These are phyloP conservation scores for Symbiodinium natans DNA, from an alignment of 73 alveolate genomes.

Conservation along the genomic window DNA sequence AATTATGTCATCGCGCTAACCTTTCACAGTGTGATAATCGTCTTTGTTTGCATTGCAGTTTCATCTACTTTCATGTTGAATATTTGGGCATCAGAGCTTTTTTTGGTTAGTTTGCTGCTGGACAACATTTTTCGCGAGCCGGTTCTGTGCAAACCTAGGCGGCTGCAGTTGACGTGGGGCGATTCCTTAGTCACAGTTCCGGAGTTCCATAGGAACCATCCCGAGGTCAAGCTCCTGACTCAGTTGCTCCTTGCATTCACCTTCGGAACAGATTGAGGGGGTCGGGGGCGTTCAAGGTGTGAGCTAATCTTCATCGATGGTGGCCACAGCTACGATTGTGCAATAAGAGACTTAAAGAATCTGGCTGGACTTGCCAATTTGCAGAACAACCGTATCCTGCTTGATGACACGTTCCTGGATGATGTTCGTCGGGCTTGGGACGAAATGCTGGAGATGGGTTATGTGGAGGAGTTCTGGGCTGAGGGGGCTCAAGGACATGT, in stretches of 20 bases:
- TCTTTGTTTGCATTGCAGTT: no score
- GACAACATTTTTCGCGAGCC: no score
- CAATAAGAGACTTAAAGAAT: conserved; percentile 79
- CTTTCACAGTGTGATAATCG: no score
- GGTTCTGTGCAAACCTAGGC: conserved; percentile 4
- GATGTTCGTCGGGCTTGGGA: conserved; percentile 91
- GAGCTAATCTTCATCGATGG: conserved; percentile 84
- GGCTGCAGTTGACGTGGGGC: conserved; percentile 74
- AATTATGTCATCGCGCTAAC: no score
- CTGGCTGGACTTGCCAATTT: conserved; percentile 71
- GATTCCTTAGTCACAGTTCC: conserved; percentile 81
- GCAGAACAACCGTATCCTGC: conserved; percentile 60
- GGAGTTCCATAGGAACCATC: conserved; percentile 16
- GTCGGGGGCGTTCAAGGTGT: conserved; percentile 15
- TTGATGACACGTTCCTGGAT: conserved; percentile 86
- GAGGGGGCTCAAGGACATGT: not conserved
- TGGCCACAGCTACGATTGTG: conserved; percentile 85
- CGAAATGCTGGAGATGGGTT: conserved; percentile 86
- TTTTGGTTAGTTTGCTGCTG: no score
- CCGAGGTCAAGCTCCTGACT: conserved; percentile 28
- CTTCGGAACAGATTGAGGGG: no score
- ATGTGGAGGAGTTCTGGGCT: conserved; percentile 53
- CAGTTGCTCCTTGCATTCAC: not conserved
- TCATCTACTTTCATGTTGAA: no score
- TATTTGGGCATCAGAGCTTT: no score